These are phyloP conservation scores for Rhynchosporium agropyri DNA, from an alignment of 2,329 filamentous ascomycete species.

Conservation along the genomic window DNA sequence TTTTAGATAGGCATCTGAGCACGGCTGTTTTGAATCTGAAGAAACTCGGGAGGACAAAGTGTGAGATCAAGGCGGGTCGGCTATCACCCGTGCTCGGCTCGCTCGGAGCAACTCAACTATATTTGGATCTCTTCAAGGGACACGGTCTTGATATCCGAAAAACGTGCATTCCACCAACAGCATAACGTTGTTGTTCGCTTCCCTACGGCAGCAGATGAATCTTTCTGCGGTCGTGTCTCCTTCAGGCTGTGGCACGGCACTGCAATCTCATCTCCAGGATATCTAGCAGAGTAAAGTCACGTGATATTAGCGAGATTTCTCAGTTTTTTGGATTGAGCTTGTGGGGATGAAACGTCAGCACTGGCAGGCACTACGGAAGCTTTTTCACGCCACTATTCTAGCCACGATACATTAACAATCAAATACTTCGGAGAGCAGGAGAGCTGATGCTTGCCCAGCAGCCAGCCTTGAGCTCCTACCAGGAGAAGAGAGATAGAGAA, in stretches of 20 bases:
- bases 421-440: background rate
- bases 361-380: no score
- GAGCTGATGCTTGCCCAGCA: background rate
- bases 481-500: conserved; percentile 11
- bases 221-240: conserved; percentile 1
- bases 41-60: background rate
- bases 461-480: conserved; percentile 21
- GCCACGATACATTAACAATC: conserved; percentile 3
- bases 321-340: no score
- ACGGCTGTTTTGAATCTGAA: background rate
- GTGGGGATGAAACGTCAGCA: no score
- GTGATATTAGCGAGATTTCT: background rate
- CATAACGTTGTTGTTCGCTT: background rate
- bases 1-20: background rate
- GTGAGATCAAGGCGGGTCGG: background rate
- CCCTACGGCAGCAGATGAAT: conserved; percentile 1
- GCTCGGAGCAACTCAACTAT: conserved; percentile 3
- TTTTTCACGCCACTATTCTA: background rate
- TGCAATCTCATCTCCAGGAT: background rate
- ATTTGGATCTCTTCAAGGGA: conserved; percentile 1
- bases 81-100: background rate
- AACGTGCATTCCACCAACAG: background rate
- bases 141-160: background rate
- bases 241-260: background rate
- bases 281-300: background rate